These are phyloP conservation scores for Penicillium digitatum DNA, from an alignment of 2,329 filamentous ascomycete species.

Conservation along the genomic window DNA sequence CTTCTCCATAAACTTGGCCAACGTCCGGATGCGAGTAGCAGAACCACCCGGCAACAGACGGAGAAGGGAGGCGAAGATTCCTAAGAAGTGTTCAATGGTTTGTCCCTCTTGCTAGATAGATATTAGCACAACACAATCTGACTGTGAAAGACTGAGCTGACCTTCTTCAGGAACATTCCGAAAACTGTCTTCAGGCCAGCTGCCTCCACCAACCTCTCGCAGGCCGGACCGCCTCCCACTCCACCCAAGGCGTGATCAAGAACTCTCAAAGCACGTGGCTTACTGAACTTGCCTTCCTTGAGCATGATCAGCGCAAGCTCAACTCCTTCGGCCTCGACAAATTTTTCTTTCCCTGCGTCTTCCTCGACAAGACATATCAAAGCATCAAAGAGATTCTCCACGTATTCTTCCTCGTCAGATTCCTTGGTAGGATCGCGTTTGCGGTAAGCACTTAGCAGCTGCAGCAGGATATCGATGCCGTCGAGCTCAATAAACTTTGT, in stretches of 20 bases:
- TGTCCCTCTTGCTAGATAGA: constrained; percentile 56
- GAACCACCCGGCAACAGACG: constrained; percentile 74
- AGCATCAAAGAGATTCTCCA: constrained; percentile 88
- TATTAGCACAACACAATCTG: constrained; percentile 14
- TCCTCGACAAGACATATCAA: constrained; percentile 78
- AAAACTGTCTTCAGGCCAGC: constrained; percentile 83
- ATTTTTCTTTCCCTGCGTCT: constrained; percentile 68
- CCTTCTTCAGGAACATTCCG: constrained; percentile 79
- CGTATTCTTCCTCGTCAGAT: constrained; percentile 87
- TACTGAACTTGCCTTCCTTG: constrained; percentile 80
- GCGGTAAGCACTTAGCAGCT: constrained; percentile 78
- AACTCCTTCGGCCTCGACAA: constrained; percentile 84
- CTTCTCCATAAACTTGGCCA: constrained; percentile 95
- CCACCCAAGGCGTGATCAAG: constrained; percentile 76
- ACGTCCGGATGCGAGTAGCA: constrained; percentile 70
- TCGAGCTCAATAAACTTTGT: constrained; percentile 61
- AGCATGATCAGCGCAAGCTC: constrained; percentile 92
- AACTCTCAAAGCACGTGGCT: constrained; percentile 69
- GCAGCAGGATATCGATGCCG: constrained; percentile 73
- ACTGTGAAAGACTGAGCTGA: constrained; percentile 13
- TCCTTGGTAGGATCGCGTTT: constrained; percentile 81
- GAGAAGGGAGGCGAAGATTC: constrained; percentile 78
- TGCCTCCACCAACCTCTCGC: constrained; percentile 71
- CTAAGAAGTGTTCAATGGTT: constrained; percentile 73
- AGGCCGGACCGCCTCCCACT: constrained; percentile 58